Evolutionary conservation across 2,329 filamentous ascomycete genomes (phyloP), one percentile per base, ranked within the genome.

Genomic region (Tolypocladium ophioglossoides): DNA sequence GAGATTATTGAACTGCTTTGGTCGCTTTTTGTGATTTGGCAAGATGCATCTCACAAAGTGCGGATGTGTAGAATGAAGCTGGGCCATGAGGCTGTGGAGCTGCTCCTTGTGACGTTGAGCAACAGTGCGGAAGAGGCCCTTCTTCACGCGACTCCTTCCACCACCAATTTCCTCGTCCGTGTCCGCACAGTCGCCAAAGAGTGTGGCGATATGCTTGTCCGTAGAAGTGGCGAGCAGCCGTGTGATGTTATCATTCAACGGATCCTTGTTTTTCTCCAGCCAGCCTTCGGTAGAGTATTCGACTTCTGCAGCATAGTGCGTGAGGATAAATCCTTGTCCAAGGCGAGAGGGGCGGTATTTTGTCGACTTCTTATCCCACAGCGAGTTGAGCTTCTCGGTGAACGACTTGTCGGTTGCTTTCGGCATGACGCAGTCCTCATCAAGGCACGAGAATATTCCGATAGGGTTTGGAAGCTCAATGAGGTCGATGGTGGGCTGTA

Each of bases 241-340:
- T 0, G 95, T 99, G 58, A 99, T 80, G 58, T 97, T 99, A 77
- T 99, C 95, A 64, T 97, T 97, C 48, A 99, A 72, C 1, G 94
- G 95, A 64, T 99, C 94, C 69, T 99, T 99, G 77, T 99, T 99
- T 78, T 97, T 99, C 70, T 97, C 92, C 37, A 99, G 75, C 94
- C 94, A 99, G 55, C 88, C 88, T 54, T 92, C 84, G 0, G 94
- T 99, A 0, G 87, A 91, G 68, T 99, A 99, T 69, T 99, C 95
- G 3, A 99, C 94, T 69, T 97, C 94, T 30, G 94, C 91, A 27
- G 94, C 94, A 66, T 99, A 99, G 67, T 99, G 94, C 0, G 94
- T 99, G 22, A 99, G 82, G 62, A 96, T 85, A 65, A 99, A 99
- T 16, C 94, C 95, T 64, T 96, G 89, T 1, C 84, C 88, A 16